Base-by-base conservation (phyloP, 257 asterid genomes). In the Penstemon davidsonii region DNA sequence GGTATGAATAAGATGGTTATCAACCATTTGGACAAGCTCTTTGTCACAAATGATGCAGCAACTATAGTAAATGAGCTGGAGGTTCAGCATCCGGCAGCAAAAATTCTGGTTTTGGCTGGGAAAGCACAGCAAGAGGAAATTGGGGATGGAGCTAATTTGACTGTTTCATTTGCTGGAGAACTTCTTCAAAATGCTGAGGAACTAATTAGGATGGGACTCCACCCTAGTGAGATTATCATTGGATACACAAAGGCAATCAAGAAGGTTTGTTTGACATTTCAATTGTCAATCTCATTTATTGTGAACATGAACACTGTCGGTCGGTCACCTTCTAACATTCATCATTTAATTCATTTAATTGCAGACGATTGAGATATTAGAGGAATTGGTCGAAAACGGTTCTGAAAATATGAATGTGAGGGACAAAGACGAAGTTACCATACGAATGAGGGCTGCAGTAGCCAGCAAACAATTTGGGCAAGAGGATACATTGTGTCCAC, bases 1-100 rank as follows among this genome's bases (percentile, higher is more conserved):
- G 99, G 97, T 67, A 94, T 94, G 99, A 91, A 94, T 79, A 94
- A 94, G 82, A 88, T 94, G 97, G 99, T 94, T 69, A 94, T 91
- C 61, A 94, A 88, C 74, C 99, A 94, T 82, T 75, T 94, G 79
- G 97, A 94, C 75, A 94, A 94, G 84, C 93, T 91, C 19, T 91
- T 94, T 62, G 76, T 94, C 63, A 94, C 99, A 39, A 94, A 94
- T 77, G 99, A 94, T 80, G 99, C 99, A 62, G 97, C 86, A 8
- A 94, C 97, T 11, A 94, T 94, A 50, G 95, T 91, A 47, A 94
- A 84, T 79, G 96, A 94, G 71, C 96, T 94, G 60, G 99, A 91
- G 83, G 91, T 94, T 78, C 99, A 94, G 87, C 99, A 94, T 64
- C 99, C 97, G 68, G 99, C 99, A 6, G 99, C 99, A 65, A 94